A percentile compares a stretch with the other conserved stretches of the same genome.
phyloP scores from a whole-genome alignment of 768 basidiomycete species.

The Asterophora lycoperdoides region DNA sequence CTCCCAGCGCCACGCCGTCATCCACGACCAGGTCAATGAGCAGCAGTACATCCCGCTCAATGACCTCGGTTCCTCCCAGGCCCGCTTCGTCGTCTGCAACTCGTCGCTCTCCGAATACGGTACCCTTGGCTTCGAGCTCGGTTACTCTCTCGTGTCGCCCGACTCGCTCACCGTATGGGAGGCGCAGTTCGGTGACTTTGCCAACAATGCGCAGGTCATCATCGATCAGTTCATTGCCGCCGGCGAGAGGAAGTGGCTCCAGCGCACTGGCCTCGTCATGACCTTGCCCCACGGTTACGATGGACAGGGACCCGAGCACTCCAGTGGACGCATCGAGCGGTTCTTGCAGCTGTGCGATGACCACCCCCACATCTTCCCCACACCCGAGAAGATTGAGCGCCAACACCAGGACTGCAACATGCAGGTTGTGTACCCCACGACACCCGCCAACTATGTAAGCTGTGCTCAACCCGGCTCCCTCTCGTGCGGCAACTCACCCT shows the following conservation, averaged over 20 bases:
- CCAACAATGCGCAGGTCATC: slow-evolving; percentile 95
- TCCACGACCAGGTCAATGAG: slow-evolving; percentile 95
- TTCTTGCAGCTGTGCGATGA: slow-evolving; percentile 99
- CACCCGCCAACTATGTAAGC: slow-evolving; percentile 89
- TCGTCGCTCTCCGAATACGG: slow-evolving; percentile 96
- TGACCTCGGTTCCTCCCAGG: slow-evolving; percentile 82
- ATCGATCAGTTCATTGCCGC: slow-evolving; percentile 99
- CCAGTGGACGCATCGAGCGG: slow-evolving; percentile 89
- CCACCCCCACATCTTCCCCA: slow-evolving; percentile 88
- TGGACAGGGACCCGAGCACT: slow-evolving; percentile 98
- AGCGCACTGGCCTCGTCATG: slow-evolving; percentile 87
- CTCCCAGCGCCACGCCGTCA: slow-evolving; percentile 95
- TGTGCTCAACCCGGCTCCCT: neutral
- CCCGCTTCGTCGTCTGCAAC: slow-evolving; percentile 94
- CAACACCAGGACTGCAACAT: slow-evolving; percentile 99
- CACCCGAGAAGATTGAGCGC: slow-evolving; percentile 82
- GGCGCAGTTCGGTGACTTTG: slow-evolving; percentile 98
- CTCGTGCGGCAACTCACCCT: slow-evolving; percentile 1
- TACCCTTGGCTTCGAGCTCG: slow-evolving; percentile 93
- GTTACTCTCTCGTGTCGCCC: slow-evolving; percentile 97
- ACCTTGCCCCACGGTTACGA: slow-evolving; percentile 94
- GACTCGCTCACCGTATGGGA: slow-evolving; percentile 95
- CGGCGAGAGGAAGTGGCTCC: slow-evolving; percentile 97
- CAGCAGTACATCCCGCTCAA: slow-evolving; percentile 86
- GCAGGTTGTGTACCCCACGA: slow-evolving; percentile 97